Base-by-base conservation (phyloP, 2,329 filamentous ascomycete species). In the Tothia fuscella region DNA sequence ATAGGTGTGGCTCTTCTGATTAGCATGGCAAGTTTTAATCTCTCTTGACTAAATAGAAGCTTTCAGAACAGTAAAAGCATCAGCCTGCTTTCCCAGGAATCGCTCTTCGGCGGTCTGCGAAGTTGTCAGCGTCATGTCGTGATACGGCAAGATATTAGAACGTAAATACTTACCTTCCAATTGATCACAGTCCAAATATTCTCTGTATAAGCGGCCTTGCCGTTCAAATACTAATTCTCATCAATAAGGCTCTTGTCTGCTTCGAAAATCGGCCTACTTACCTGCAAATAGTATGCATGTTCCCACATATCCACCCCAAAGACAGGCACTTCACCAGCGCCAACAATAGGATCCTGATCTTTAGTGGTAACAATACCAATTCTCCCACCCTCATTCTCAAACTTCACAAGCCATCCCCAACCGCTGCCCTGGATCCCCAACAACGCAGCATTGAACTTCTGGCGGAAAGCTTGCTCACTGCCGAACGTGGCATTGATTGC, bases 241-340 rank as follows among this genome's bases (percentile, higher is more conserved):
- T 45, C 16, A 45, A 51, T 24, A 46, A 41, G 20, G 22, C 13
- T 40, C 17, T 13, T 10, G 53, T 38, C 9, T 7, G 6, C 19
- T 13, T 3, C n/a, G 14, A 33, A 38, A 28, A 17, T 13, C 25
- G 26, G 9, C 64, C 49, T 20, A 2, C 12, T 20, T 47, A 79
- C 76, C 69, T 85, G 84, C 14, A 93, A 64, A 56, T 93, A 93
- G 57, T 93, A 93, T 1, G 86, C 86, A 65, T 93, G 86, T 65
- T 93, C 86, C 86, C 85, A 93, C 76, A 93, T 89, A 58, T 93
- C 86, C 2, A 93, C 70, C 0, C 84, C 85, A 31, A 87, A 69
- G 16, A 93, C 64, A 6, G 80, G 80, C n/a, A 75, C 70, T 49
- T 78, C 73, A 4, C 58, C 59, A 30, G 73, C 70, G 13, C 67